Base-by-base conservation (phyloP, 257 asterid species). In the Hygrophila difformis region DNA sequence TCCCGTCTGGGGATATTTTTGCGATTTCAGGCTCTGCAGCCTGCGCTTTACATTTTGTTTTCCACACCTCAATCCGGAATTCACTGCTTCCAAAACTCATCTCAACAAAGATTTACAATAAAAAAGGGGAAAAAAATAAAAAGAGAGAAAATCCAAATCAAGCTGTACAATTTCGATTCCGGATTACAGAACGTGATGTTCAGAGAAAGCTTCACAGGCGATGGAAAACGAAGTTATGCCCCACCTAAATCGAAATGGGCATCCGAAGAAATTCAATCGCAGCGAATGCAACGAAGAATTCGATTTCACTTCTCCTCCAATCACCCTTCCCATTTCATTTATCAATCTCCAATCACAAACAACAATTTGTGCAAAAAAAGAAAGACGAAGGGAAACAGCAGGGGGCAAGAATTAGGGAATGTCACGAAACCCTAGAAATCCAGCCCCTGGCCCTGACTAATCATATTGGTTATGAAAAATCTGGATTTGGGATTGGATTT, bases 181-280 rank as follows among this genome's bases (percentile, higher is more conserved):
- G 8, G 21, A 50, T 57, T 47, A 73, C 14, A 68, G 55, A 47
- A 47, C 53, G 53, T 39, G 55, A 8, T 26, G 50, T 16, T 82
- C 93, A 13, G 86, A 82, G 51, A 82, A 75, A 0, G 93, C 93
- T 61, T 82, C 93, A 45, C 86, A 78, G 34, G 86, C 89, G 12
- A 72, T 76, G 8, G 73, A 63, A 47, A 67, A 82, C 9, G 89
- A 73, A 61, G 76, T 73, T 44, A 78, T 65, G 57, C 57, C 51
- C 26, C 71, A 64, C 28, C 76, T 57, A 55, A 48, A 58, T 54
- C 56, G 59, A 40, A 68, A 49, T 39, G 63, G 67, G 56, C 69
- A 72, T 40, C 70, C 69, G 39, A 67, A 64, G 42, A 67, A 60
- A 36, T 65, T 58, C 67, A 61, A 44, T 54, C 42, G 62, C 47